These are phyloP conservation scores for Takakia lepidozioides DNA, from an alignment of 225 moss, liverwort and hornwort genomes.

Conservation along the genomic window DNA sequence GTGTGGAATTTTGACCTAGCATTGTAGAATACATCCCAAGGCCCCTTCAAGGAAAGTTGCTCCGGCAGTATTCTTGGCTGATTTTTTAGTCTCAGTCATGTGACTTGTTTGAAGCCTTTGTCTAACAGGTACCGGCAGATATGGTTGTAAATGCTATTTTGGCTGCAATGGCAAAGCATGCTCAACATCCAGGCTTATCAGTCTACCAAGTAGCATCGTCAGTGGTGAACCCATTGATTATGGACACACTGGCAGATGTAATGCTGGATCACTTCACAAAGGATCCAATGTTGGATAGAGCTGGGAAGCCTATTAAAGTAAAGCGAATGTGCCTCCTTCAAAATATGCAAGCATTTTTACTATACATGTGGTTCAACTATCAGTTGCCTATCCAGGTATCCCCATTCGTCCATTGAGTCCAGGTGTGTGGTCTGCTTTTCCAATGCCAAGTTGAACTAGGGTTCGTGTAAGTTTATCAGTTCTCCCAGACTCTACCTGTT, in stretches of 20 bases:
- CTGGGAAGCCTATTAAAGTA: constrained; percentile 13
- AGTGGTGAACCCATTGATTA: constrained; percentile 59
- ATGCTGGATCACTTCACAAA: constrained; percentile 47
- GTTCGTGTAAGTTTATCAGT: not conserved
- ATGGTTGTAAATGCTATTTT: constrained; percentile 24
- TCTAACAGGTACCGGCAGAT: constrained; percentile 34
- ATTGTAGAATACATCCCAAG: too few species aligned
- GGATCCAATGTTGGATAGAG: constrained; percentile 52
- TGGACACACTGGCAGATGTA: constrained; percentile 47
- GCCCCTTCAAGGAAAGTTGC: too few species aligned
- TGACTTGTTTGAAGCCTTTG: too few species aligned
- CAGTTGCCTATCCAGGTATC: constrained; percentile 15
- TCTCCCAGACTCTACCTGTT: too few species aligned
- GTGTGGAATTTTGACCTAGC: too few species aligned
- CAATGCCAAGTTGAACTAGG: too few species aligned
- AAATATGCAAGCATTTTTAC: constrained; percentile 4
- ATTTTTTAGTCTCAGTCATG: too few species aligned
- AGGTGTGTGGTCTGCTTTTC: too few species aligned
- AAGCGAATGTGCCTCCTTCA: constrained; percentile 5
- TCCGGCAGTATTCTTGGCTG: too few species aligned
- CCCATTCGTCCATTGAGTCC: too few species aligned
- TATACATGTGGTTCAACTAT: constrained; percentile 17
- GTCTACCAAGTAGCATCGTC: constrained; percentile 47
- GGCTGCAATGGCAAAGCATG: constrained; percentile 32
- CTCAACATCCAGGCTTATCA: constrained; percentile 5